Percentiles rank a stretch among this genome's conserved stretches.
phyloP scores from a whole-genome alignment of 805 yeast genomes.

The Kuraishia floccosa region DNA sequence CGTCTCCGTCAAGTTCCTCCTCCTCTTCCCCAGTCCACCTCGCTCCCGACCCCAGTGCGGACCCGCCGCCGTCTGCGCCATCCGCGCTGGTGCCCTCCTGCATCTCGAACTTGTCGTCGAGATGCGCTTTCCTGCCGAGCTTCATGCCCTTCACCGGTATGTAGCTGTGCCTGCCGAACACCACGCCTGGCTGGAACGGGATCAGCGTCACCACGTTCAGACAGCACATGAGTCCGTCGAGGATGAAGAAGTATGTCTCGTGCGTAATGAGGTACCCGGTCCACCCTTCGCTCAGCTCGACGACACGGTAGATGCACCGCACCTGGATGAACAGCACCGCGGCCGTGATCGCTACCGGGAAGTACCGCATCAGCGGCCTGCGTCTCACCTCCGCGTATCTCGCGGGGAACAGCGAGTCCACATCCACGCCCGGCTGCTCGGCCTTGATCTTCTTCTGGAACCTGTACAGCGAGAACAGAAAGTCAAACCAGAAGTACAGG shows the following conservation, averaged over 20 bases:
- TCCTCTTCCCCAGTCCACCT: too few relatives aligned
- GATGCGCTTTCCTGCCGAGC: slow-evolving; percentile 2
- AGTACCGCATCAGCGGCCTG: slow-evolving; percentile 23
- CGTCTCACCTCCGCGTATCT: slow-evolving; percentile 22
- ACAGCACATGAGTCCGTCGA: slow-evolving; percentile 55
- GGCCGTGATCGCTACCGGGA: slow-evolving; percentile 31
- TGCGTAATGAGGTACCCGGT: slow-evolving; percentile 48
- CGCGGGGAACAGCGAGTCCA: slow-evolving; percentile 22
- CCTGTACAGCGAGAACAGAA: slow-evolving; percentile 27
- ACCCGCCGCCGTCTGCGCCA: too few relatives aligned
- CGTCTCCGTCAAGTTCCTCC: too few relatives aligned
- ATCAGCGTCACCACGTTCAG: slow-evolving; percentile 35
- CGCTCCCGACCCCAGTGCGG: too few relatives aligned
- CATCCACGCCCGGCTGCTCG: slow-evolving; percentile 6
- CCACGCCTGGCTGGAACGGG: slow-evolving; percentile 53
- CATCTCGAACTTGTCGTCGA: too few relatives aligned
- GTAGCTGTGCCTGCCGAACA: slow-evolving; percentile 21
- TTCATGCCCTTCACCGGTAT: slow-evolving; percentile 4
- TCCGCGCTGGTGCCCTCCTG: too few relatives aligned
- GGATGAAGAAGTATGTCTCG: slow-evolving; percentile 45
- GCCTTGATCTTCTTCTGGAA: slow-evolving; percentile 14
- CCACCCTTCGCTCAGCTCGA: slow-evolving; percentile 70
- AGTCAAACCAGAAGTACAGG: slow-evolving; percentile 33
- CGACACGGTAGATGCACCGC: slow-evolving; percentile 64
- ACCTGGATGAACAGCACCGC: slow-evolving; percentile 45